phyloP scores from a whole-genome alignment of 2,329 filamentous ascomycete species.

The Fragosphaeria purpurea region DNA sequence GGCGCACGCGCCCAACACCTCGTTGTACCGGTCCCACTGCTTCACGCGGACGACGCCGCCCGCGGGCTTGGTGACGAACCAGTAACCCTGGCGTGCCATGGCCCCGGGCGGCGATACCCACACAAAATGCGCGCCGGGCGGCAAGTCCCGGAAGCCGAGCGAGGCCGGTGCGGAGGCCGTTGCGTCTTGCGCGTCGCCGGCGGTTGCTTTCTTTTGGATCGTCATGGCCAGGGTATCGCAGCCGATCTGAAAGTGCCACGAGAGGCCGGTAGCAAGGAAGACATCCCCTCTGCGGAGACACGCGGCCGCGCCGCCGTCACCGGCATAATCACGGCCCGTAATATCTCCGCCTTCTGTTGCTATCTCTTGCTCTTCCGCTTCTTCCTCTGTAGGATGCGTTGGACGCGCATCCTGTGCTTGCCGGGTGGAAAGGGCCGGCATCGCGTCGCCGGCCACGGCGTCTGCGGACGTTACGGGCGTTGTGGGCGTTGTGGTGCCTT shows the following conservation, averaged over 20 bases:
- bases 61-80: conserved; percentile 34
- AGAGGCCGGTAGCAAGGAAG: conserved; percentile 42
- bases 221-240: conserved; percentile 42
- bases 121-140: conserved; percentile 47
- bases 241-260: conserved; percentile 40
- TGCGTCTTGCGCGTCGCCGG: conserved; percentile 42
- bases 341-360: neutral
- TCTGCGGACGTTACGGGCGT: too few species aligned
- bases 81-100: conserved; percentile 46
- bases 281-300: conserved; percentile 35
- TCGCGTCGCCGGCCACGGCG: too few species aligned
- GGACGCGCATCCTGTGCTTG: too few species aligned
- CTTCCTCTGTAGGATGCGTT: too few species aligned
- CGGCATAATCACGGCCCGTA: too few species aligned
- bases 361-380: too few species aligned
- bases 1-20: conserved; percentile 40
- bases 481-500: too few species aligned
- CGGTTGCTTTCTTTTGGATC: conserved; percentile 28
- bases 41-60: conserved; percentile 31
- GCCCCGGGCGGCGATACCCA: conserved; percentile 43
- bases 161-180: conserved; percentile 28
- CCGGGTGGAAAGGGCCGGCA: too few species aligned
- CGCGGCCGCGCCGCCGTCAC: conserved; percentile 12
- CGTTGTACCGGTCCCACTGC: conserved; percentile 47
- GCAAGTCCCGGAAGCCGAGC: conserved; percentile 44